Base-by-base conservation (phyloP, 441 rosid species). In the Euphorbia celastroides region DNA sequence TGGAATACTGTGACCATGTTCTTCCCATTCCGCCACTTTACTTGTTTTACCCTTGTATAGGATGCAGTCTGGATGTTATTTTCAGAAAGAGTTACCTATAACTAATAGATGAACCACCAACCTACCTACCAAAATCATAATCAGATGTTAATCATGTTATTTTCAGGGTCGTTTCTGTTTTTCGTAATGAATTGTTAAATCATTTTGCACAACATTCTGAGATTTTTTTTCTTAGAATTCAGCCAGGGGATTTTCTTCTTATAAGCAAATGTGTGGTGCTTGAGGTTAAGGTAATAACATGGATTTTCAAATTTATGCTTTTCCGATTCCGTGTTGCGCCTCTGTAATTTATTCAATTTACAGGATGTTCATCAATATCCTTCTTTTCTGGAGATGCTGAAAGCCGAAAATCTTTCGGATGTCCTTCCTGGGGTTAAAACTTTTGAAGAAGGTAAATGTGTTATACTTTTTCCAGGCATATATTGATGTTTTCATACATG, bases 371-470 rank as follows among this genome's bases (percentile, higher is more conserved):
- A 16, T 42, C 77, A 25, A 4, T 87, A 77, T 74, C 41, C 79
- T 56, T 84, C 90, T 31, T 86, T 90, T 78, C 60, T 61, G 0
- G 81, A 84, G 81, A 79, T 87, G 87, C 74, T 93, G 79, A 75
- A 77, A 74, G 80, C 78, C 26, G 96, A 87, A 75, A 62, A 69
- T 69, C 83, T 85, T 68, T 72, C 60, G 51, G 69, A 84, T 72
- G 87, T 90, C 71, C 88, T 90, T 80, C 93, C 89, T 55, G 89
- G 85, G 34, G 77, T 74, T 73, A 65, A 80, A 70, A 78, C 83
- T 57, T 58, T 79, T 25, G 84, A 83, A 71, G 93, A 86, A 84
- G 93, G 96, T 93, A 73, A 16, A n/a, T 36, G 0, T 26, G 44
- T 28, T 67, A 46, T 41, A 31, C 67, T 62, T 19, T 44, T 30